phyloP scores from a whole-genome alignment of 768 basidiomycete species.

The Collybia sordida region DNA sequence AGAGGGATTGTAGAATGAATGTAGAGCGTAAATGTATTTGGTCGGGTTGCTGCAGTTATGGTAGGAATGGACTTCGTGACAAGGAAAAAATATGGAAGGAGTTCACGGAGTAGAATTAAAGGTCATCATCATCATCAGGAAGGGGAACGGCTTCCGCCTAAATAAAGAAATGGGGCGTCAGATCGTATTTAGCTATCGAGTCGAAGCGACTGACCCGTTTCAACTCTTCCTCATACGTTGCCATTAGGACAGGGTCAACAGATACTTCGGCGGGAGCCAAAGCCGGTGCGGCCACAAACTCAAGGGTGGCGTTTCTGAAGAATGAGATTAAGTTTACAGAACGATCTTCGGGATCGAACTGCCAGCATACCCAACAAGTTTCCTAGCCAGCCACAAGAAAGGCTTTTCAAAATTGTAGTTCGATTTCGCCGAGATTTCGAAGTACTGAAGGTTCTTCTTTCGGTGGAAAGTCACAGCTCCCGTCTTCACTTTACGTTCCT shows the following conservation, averaged over 20 bases:
- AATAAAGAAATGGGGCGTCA: background rate
- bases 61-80: slow-evolving; percentile 21
- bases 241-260: slow-evolving; percentile 78
- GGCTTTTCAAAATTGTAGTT: slow-evolving; percentile 99
- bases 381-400: slow-evolving; percentile 98
- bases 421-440: slow-evolving; percentile 99
- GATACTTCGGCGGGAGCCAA: slow-evolving; percentile 92
- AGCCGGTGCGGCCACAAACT: slow-evolving; percentile 96
- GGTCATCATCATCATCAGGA: slow-evolving; percentile 95
- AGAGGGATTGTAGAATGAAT: slow-evolving; percentile 8
- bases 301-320: slow-evolving; percentile 76
- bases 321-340: background rate
- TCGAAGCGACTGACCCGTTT: slow-evolving; percentile 43
- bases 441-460: slow-evolving; percentile 99
- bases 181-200: background rate
- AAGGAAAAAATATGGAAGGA: slow-evolving; percentile 14
- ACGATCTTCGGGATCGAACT: slow-evolving; percentile 7
- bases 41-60: slow-evolving; percentile 22
- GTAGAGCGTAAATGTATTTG: slow-evolving; percentile 23
- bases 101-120: slow-evolving; percentile 39
- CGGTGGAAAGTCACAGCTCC: slow-evolving; percentile 98
- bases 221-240: slow-evolving; percentile 78
- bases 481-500: slow-evolving; percentile 99
- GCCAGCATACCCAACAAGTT: slow-evolving; percentile 83
- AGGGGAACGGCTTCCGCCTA: slow-evolving; percentile 91